phyloP scores from a whole-genome alignment of 2,329 filamentous ascomycete species.

The Teratosphaeria gauchensis region DNA sequence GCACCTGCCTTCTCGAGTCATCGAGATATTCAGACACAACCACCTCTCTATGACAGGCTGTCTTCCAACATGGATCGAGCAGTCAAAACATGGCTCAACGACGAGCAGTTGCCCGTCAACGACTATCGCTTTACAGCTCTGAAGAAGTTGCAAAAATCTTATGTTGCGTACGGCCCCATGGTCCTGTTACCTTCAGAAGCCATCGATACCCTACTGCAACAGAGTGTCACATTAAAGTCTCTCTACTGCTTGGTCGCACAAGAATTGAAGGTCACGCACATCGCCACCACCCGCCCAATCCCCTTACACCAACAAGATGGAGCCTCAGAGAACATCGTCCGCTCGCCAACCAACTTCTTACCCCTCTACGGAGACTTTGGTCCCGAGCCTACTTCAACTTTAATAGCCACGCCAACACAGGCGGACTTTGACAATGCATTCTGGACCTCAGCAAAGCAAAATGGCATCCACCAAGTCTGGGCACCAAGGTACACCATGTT shows the following conservation, averaged over 20 bases:
- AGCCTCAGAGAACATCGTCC: conserved; percentile 50
- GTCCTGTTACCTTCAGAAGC: conserved; percentile 46
- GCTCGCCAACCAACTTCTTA: conserved; percentile 60
- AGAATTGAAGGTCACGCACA: conserved; percentile 42
- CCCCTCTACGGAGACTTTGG: conserved; percentile 71
- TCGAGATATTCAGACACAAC: not conserved
- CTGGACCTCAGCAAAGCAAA: conserved; percentile 69
- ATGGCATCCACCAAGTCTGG: conserved; percentile 73
- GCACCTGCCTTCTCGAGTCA: not conserved
- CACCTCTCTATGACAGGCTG: not conserved
- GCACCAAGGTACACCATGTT: conserved; percentile 91
- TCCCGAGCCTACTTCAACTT: conserved; percentile 22
- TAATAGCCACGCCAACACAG: conserved; percentile 12
- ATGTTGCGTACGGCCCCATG: conserved; percentile 48
- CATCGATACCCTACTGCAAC: too few relatives aligned
- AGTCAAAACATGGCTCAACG: not conserved
- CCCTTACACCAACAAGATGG: conserved; percentile 15
- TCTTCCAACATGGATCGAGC: not conserved
- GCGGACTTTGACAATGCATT: conserved; percentile 57
- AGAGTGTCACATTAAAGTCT: too few relatives aligned
- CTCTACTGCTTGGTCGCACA: conserved; percentile 35
- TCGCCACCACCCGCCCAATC: conserved; percentile 52
- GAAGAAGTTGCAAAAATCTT: conserved; percentile 25
- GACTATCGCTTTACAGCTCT: not conserved
- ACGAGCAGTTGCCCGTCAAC: not conserved